phyloP scores from a whole-genome alignment of 1,284 basidiomycete genomes.

The Naganishia albida region DNA sequence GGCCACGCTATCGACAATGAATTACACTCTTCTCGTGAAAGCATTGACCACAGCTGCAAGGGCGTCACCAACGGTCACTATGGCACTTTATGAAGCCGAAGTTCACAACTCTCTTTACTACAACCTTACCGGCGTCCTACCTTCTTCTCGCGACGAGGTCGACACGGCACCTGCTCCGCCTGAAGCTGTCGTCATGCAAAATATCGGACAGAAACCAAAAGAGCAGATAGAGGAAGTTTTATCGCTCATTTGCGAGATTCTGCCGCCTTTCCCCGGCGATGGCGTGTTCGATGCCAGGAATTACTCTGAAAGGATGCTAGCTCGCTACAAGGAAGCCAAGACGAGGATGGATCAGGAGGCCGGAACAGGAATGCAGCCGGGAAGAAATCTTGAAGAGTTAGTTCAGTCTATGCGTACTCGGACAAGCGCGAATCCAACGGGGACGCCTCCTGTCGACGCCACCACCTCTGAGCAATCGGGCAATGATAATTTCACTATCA shows the following conservation, averaged over 20 bases:
- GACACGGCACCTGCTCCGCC: slow-evolving; percentile 69
- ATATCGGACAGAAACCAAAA: slow-evolving; percentile 91
- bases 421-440: slow-evolving; percentile 58
- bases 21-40: slow-evolving; percentile 83
- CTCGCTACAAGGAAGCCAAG: slow-evolving; percentile 70
- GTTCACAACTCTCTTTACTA: slow-evolving; percentile 88
- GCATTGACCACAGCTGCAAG: slow-evolving; percentile 81
- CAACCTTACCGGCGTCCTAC: slow-evolving; percentile 86
- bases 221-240: slow-evolving; percentile 93
- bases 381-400: slow-evolving; percentile 27
- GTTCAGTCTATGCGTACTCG: slow-evolving; percentile 29
- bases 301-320: slow-evolving; percentile 83
- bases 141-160: slow-evolving; percentile 58
- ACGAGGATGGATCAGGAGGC: slow-evolving; percentile 66
- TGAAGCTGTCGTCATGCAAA: slow-evolving; percentile 97
- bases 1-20: slow-evolving; percentile 76
- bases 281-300: slow-evolving; percentile 89
- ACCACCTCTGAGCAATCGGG: slow-evolving; percentile 23
- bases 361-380: slow-evolving; percentile 38
- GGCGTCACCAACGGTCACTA: slow-evolving; percentile 79
- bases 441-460: slow-evolving; percentile 25
- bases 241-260: slow-evolving; percentile 79
- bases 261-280: slow-evolving; percentile 84
- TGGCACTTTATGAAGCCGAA: slow-evolving; percentile 82
- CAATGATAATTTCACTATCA: slow-evolving; percentile 13